Evolutionary conservation across 805 yeast species (phyloP).

Genomic region (Zygosaccharomyces bisporus): DNA sequence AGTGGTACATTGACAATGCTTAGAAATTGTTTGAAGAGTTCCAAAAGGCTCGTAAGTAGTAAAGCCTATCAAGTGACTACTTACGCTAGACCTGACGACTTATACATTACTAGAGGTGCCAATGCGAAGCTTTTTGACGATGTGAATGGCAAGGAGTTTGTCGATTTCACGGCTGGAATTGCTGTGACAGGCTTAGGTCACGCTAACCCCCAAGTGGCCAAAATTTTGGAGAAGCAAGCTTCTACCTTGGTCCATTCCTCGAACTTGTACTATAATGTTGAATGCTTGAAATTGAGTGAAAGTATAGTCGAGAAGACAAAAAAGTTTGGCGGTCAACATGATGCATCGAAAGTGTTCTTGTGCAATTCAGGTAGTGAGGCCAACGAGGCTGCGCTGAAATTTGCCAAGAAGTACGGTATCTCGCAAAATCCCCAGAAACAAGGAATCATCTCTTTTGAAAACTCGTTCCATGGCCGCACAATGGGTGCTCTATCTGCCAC

Average conservation of each 20-base stretch:
- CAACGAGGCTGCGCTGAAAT: constrained; percentile 73
- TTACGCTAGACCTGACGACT: constrained; percentile 65
- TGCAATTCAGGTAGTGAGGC: constrained; percentile 78
- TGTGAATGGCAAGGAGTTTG: constrained; percentile 66
- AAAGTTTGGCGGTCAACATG: constrained; percentile 70
- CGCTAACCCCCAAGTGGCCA: constrained; percentile 66
- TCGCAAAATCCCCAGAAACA: constrained; percentile 49
- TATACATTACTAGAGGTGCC: constrained; percentile 74
- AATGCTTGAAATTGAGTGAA: constrained; percentile 75
- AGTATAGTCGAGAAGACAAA: constrained; percentile 66
- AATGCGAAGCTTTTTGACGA: constrained; percentile 78
- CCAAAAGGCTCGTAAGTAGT: constrained; percentile 7
- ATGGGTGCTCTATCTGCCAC: constrained; percentile 92
- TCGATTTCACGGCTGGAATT: constrained; percentile 94
- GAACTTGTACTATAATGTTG: constrained; percentile 78
- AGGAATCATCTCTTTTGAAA: constrained; percentile 82
- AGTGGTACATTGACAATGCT: constrained; percentile 14
- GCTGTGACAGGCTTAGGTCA: constrained; percentile 97
- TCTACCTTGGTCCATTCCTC: constrained; percentile 74
- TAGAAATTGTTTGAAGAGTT: constrained; percentile 17
- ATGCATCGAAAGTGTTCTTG: constrained; percentile 71
- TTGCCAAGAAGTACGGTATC: constrained; percentile 78
- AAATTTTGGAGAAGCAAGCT: constrained; percentile 70
- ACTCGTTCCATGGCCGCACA: constrained; percentile 93
- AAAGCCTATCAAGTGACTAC: constrained; percentile 57